phyloP scores from a whole-genome alignment of 352 stramenopile genomes.

The Phytophthora macrochlamydospora region DNA sequence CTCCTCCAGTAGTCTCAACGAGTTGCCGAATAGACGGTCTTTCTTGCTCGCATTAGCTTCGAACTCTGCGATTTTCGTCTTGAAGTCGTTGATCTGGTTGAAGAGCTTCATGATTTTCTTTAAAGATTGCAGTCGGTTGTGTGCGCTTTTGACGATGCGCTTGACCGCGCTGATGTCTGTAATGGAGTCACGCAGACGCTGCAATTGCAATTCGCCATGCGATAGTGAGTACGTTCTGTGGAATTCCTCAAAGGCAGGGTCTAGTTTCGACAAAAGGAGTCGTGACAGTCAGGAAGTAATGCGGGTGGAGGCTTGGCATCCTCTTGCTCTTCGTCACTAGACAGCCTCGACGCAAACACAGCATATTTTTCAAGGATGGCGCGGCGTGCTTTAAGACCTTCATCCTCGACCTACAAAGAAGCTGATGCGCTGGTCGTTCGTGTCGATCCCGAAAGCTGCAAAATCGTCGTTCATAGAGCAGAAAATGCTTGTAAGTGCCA shows the following conservation, averaged over 20 bases:
- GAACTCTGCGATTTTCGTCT: constrained; percentile 81
- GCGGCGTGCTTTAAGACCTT: constrained; percentile 40
- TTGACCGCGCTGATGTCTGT: constrained; percentile 53
- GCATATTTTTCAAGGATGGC: constrained; percentile 65
- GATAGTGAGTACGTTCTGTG: constrained; percentile 43
- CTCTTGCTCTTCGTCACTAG: constrained; percentile 15
- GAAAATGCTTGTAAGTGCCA: constrained; percentile 50
- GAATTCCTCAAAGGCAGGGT: constrained; percentile 59
- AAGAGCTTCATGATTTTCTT: constrained; percentile 83
- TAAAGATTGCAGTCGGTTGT: constrained; percentile 69
- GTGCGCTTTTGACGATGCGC: constrained; percentile 49
- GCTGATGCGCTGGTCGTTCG: constrained; percentile 55
- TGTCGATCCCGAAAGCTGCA: constrained; percentile 77
- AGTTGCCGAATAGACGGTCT: constrained; percentile 77
- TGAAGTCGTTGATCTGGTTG: constrained; percentile 70
- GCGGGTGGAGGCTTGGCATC: not conserved
- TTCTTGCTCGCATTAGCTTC: constrained; percentile 73
- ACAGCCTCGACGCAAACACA: constrained; percentile 9
- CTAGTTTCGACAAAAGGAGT: constrained; percentile 61
- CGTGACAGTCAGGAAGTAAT: constrained; percentile 1
- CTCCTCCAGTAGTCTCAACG: constrained; percentile 72
- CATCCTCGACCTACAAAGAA: constrained; percentile 73
- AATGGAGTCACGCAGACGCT: constrained; percentile 49
- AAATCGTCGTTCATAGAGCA: constrained; percentile 74
- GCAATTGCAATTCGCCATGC: constrained; percentile 46